Base-by-base conservation (phyloP, 2,329 filamentous ascomycete genomes). In the Talaromyces sp. region DNA sequence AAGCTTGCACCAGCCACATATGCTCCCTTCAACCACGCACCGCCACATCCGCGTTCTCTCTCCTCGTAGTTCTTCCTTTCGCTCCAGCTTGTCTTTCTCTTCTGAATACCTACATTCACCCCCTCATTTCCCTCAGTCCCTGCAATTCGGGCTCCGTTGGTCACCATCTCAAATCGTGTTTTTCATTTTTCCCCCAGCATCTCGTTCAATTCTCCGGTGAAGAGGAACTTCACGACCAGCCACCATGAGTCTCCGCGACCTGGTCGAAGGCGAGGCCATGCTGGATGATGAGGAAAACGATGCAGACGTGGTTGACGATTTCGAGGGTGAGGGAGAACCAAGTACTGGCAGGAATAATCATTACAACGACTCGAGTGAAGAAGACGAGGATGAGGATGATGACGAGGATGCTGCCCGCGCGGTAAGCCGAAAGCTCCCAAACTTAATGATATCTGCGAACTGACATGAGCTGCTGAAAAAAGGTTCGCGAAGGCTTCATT, bases 401-500 rank as follows among this genome's bases (percentile, higher is more conserved):
- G 91, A 96, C 62, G 89, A 91, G 68, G 91, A 94, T 70, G 91
- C 90, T 65, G 87, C 86, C 58, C 84, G 86, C 63, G 87, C 86
- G 72, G 89, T 94, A 76, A 65, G 80, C 66, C 55, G 27, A 30
- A 24, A 24, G 16, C 9, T 29, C 10, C 16, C 9, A 11, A 14
- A 11, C 24, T 29, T 10, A 19, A 33, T 19, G 19, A 41, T 29
- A 46, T n/a, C 51, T 41, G 20, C 20, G 54, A 53, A 59, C 58
- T 62, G 48, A 67, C 53, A 37, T 49, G 29, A 51, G 47, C 54
- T 40, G 24, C 42, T 27, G 33, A 10, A 10, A 20, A n/a, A 65
- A 96, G 91, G 84, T 96, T 60, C 89, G 89, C 47, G 91, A 96
- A 78, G 93, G 92, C 22, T 99, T 97, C 76, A 97, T 99, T 61